Evolutionary conservation across 208 protist genomes (phyloP), one percentile per base, ranked within the genome.

Genomic region (Herpetomonas samuelpessoai): DNA sequence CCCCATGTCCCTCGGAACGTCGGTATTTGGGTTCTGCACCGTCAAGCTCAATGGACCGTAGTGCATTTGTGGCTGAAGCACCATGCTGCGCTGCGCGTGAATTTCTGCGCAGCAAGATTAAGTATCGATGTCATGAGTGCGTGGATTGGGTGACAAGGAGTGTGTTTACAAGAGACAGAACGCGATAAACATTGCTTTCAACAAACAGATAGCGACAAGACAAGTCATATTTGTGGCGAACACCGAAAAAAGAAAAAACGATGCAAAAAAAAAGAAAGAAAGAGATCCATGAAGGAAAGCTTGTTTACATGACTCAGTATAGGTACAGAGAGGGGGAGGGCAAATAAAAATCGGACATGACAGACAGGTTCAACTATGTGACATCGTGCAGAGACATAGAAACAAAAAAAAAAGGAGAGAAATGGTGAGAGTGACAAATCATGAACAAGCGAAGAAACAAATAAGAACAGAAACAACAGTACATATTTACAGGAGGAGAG

Each of bases 311-410:
- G 16, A 50, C 14, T 0, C 24, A 12, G 29, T n/a, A n/a, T 26
- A 19, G 19, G 28, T n/a, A 25, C 25, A 21, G 58, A 47, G 48
- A 46, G 57, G 45, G 22, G 14, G 41, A 55, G 56, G 9, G 46
- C 22, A 50, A 68, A 68, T 21, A 55, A 52, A 65, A n/a, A n/a
- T n/a, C n/a, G 18, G 30, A 65, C 51, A 68, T 50, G 57, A 68
- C 52, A 30, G 73, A 50, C 38, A 64, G 21, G 31, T 26, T 39
- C 25, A 39, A 55, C 6, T 55, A 12, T 55, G 10, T 55, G 19
- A 2, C 14, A 45, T 30, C 6, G 35, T 7, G 35, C 10, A 41
- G 35, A 48, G 22, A 6, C 4, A 6, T 9, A 50, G 53, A 24
- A 49, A 19, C n/a, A 45, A 19, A 46, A 53, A 27, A 19, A 48